phyloP scores from a whole-genome alignment of 495 filamentous ascomycete genomes.

The Lophiotrema nucula region DNA sequence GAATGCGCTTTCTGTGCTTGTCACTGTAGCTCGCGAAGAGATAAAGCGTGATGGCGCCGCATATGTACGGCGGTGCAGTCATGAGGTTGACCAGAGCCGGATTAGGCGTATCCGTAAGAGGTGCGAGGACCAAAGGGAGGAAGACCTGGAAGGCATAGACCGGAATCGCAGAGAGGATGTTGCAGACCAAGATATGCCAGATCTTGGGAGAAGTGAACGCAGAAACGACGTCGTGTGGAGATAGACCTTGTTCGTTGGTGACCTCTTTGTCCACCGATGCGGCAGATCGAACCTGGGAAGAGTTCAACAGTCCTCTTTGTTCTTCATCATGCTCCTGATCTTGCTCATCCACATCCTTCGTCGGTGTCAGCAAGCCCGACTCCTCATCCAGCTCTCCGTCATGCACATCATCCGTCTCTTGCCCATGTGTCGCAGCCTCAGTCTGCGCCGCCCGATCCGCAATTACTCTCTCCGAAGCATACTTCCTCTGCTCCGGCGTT shows the following conservation, averaged over 20 bases:
- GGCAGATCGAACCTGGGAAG: neutral
- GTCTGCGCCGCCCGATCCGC: constrained; percentile 29
- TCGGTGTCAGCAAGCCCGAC: constrained; percentile 27
- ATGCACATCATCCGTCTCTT: no score
- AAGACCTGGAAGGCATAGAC: constrained; percentile 56
- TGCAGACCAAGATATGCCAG: constrained; percentile 51
- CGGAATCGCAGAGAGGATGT: constrained; percentile 56
- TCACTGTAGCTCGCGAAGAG: constrained; percentile 52
- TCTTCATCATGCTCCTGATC: constrained; percentile 26
- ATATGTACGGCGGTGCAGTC: constrained; percentile 55
- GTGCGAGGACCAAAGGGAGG: constrained; percentile 51
- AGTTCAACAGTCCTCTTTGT: constrained; percentile 23
- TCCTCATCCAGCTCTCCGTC: constrained; percentile 23
- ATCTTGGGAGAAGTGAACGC: constrained; percentile 54
- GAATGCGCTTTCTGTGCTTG: constrained; percentile 45
- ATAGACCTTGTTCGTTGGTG: constrained; percentile 45
- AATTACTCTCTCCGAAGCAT: constrained; percentile 43
- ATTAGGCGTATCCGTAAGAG: constrained; percentile 27
- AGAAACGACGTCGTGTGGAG: constrained; percentile 48
- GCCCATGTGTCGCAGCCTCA: neutral
- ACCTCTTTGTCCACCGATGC: constrained; percentile 1
- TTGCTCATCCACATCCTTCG: neutral
- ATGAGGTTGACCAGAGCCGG: constrained; percentile 54
- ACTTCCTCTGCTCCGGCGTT: constrained; percentile 44
- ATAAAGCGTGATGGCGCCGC: constrained; percentile 50